These are phyloP conservation scores for Arabidopsis suecica DNA, from an alignment of 345 rosid genomes.

Conservation along the genomic window DNA sequence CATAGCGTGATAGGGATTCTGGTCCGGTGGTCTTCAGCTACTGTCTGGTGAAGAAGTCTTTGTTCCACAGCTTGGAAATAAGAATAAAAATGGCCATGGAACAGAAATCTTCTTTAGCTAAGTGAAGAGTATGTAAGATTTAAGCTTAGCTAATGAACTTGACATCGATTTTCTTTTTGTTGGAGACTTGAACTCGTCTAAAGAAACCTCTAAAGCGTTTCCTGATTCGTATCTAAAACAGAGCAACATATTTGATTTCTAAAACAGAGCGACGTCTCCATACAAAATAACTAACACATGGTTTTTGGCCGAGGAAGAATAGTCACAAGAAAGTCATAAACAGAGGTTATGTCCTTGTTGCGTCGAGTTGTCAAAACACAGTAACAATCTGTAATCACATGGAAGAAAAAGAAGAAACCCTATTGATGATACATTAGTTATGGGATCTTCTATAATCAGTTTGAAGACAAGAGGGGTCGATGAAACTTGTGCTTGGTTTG, in stretches of 20 bases:
- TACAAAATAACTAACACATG: neutral
- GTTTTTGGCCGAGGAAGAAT: constrained; percentile 16
- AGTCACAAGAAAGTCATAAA: constrained; percentile 23
- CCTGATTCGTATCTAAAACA: constrained; percentile 21
- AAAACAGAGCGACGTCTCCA: neutral
- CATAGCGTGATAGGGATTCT: constrained; percentile 28
- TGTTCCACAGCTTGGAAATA: constrained; percentile 22
- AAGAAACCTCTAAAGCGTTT: constrained; percentile 27
- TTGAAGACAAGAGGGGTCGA: constrained; percentile 33
- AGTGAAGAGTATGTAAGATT: constrained; percentile 39
- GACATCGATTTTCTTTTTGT: constrained; percentile 20
- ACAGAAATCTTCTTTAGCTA: constrained; percentile 26
- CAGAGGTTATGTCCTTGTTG: constrained; percentile 26
- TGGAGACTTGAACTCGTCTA: constrained; percentile 30
- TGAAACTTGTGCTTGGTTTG: constrained; percentile 37
- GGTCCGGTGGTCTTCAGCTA: constrained; percentile 20
- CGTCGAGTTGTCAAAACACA: constrained; percentile 40
- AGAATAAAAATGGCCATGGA: constrained; percentile 20
- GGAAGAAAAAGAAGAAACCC: constrained; percentile 17
- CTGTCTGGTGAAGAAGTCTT: constrained; percentile 22
- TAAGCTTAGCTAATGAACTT: constrained; percentile 41
- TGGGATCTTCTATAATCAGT: constrained; percentile 42
- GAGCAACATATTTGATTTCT: constrained; percentile 4
- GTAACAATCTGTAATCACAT: constrained; percentile 22
- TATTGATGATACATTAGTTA: constrained; percentile 39